Conservation (phyloP, 2,329 filamentous ascomycete species). For the Cladosporium colombiae region DNA sequence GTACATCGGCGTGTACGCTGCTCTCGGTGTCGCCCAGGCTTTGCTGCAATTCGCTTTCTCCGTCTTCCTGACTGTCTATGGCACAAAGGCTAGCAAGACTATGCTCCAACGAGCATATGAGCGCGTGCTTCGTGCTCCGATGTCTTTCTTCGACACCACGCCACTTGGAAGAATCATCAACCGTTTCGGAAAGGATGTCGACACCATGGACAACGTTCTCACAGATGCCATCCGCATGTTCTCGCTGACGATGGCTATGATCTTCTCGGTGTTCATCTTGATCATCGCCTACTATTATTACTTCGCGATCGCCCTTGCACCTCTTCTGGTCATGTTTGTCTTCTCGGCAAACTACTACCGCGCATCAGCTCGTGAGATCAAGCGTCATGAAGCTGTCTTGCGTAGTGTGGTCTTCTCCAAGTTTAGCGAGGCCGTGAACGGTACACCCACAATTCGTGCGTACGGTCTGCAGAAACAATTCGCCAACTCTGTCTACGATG, state of each 20-base stretch:
- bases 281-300: constrained; percentile 97
- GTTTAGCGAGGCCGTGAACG: constrained; percentile 84
- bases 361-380: constrained; percentile 87
- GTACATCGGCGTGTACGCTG: constrained; percentile 67
- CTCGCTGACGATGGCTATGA: constrained; percentile 79
- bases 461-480: constrained; percentile 83
- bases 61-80: constrained; percentile 72
- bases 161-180: constrained; percentile 94
- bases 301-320: constrained; percentile 70
- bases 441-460: constrained; percentile 81
- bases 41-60: constrained; percentile 79
- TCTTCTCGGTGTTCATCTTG: constrained; percentile 78
- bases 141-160: constrained; percentile 96
- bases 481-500: constrained; percentile 63
- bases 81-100: constrained; percentile 76
- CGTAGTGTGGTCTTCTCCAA: constrained; percentile 86
- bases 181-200: constrained; percentile 91
- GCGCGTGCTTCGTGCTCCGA: constrained; percentile 68
- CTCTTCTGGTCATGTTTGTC: constrained; percentile 74
- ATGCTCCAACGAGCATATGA: constrained; percentile 81
- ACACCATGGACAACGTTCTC: constrained; percentile 93
- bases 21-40: constrained; percentile 69
- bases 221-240: constrained; percentile 92
- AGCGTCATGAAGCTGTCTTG: constrained; percentile 87
- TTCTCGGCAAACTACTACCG: constrained; percentile 86